Percentiles rank a stretch among this genome's conserved stretches.
These are phyloP conservation scores for Platanthera zijinensis DNA, from an alignment of 106 monocot species.

Conservation along the genomic window DNA sequence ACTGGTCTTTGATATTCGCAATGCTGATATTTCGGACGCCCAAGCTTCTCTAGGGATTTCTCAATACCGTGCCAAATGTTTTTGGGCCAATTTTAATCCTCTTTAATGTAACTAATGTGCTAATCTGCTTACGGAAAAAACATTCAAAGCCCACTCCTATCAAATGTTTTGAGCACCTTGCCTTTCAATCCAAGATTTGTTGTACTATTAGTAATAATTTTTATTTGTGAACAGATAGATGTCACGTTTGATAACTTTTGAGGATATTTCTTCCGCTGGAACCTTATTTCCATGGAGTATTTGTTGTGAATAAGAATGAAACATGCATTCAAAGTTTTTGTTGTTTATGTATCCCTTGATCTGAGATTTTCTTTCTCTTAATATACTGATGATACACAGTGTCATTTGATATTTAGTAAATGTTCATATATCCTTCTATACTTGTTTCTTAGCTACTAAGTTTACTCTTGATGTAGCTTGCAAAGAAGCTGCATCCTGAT, in stretches of 20 bases:
- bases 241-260: neutral
- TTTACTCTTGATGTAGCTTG: slow-evolving; percentile 41
- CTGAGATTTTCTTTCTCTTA: neutral
- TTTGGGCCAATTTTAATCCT: neutral
- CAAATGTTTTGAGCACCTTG: neutral
- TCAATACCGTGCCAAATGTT: too few relatives aligned
- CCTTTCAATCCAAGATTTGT: neutral
- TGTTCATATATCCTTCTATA: neutral
- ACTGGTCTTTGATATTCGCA: neutral
- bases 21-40: neutral
- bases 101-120: neutral
- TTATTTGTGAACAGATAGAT: neutral
- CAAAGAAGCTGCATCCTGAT: slow-evolving; percentile 96
- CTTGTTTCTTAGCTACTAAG: neutral
- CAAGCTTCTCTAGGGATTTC: neutral
- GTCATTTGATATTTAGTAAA: neutral
- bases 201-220: neutral
- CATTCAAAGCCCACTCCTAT: neutral
- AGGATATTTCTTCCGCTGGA: neutral
- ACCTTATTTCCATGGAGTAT: neutral
- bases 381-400: neutral
- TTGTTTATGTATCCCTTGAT: neutral
- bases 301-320: neutral
- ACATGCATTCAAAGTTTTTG: neutral
- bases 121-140: neutral